A percentile compares a stretch with the other conserved stretches of the same genome.
phyloP scores from a whole-genome alignment of 2,329 filamentous ascomycete species.

The Aspergillus uvarum region DNA sequence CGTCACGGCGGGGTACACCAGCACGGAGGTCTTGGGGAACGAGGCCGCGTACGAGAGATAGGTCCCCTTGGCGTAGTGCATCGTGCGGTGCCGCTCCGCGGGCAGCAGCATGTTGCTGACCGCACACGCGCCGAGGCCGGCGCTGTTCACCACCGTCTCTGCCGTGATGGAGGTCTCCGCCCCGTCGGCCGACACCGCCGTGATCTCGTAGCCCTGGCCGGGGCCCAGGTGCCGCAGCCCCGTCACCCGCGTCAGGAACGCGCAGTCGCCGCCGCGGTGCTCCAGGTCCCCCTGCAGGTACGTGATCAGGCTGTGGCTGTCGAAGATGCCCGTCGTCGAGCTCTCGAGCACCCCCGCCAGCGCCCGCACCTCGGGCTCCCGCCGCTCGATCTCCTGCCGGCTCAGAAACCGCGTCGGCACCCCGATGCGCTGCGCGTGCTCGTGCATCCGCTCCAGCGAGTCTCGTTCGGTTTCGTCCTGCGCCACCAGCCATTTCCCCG shows the following conservation, averaged over 20 bases:
- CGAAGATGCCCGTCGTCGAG: conserved; percentile 83
- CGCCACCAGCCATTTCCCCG: conserved; percentile 93
- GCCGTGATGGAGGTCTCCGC: conserved; percentile 61
- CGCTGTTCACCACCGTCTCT: conserved; percentile 79
- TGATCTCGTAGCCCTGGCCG: conserved; percentile 68
- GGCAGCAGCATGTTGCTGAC: conserved; percentile 79
- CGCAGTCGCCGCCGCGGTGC: conserved; percentile 71
- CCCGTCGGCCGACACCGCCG: conserved; percentile 43
- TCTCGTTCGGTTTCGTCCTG: conserved; percentile 70
- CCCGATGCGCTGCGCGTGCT: conserved; percentile 53
- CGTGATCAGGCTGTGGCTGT: conserved; percentile 82
- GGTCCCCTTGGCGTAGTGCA: conserved; percentile 89
- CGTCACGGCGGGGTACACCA: conserved; percentile 84
- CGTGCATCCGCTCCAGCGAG: conserved; percentile 55
- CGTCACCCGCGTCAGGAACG: conserved; percentile 67
- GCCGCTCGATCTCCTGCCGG: conserved; percentile 57
- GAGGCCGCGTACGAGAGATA: conserved; percentile 82
- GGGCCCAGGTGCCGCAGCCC: conserved; percentile 58
- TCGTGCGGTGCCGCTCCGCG: conserved; percentile 51
- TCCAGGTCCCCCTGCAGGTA: conserved; percentile 75
- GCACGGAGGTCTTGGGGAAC: conserved; percentile 63
- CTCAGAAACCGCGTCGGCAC: conserved; percentile 74
- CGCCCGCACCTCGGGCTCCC: conserved; percentile 76
- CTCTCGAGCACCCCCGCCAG: conserved; percentile 75
- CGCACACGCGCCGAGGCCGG: conserved; percentile 73